Evolutionary conservation across 208 protist species (phyloP).

Genomic region (Crithidia mellificae): DNA sequence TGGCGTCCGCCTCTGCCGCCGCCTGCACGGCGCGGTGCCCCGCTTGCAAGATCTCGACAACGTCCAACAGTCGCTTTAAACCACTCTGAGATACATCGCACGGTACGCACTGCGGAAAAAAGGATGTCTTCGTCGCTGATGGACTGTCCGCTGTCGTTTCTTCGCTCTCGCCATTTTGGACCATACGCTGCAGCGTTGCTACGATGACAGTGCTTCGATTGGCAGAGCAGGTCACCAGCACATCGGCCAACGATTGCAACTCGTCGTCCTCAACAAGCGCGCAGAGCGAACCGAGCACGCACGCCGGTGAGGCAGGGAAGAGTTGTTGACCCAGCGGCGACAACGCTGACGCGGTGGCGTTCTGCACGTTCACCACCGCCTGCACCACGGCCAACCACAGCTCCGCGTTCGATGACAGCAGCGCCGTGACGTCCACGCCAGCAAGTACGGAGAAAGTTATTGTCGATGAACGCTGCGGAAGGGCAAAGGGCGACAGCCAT

Average conservation of each 20-base stretch:
- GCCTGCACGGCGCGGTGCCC: not conserved
- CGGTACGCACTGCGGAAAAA: not conserved
- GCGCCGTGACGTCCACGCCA: not conserved
- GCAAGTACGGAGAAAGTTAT: not conserved
- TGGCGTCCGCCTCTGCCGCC: not conserved
- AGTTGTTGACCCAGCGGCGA: not conserved
- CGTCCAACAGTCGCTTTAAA: constrained; percentile 14
- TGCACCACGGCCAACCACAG: constrained; percentile 26
- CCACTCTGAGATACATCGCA: not conserved
- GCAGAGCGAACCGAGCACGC: constrained; percentile 7
- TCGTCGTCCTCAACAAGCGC: not conserved
- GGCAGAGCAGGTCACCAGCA: not conserved
- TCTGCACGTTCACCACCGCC: constrained; percentile 15
- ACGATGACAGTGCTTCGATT: constrained; percentile 1
- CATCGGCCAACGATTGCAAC: not conserved
- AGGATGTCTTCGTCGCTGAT: not conserved
- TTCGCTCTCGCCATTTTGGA: not conserved
- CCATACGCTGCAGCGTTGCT: not conserved
- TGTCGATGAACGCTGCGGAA: not conserved
- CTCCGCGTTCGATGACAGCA: not conserved
- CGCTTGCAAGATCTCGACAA: not conserved
- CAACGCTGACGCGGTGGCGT: not conserved
- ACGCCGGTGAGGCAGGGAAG: constrained; percentile 7
- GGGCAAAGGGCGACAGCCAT: constrained; percentile 26
- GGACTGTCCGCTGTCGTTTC: too few species aligned